Conservation (phyloP, 2,329 filamentous ascomycete genomes). For the Acarospora socialis region DNA sequence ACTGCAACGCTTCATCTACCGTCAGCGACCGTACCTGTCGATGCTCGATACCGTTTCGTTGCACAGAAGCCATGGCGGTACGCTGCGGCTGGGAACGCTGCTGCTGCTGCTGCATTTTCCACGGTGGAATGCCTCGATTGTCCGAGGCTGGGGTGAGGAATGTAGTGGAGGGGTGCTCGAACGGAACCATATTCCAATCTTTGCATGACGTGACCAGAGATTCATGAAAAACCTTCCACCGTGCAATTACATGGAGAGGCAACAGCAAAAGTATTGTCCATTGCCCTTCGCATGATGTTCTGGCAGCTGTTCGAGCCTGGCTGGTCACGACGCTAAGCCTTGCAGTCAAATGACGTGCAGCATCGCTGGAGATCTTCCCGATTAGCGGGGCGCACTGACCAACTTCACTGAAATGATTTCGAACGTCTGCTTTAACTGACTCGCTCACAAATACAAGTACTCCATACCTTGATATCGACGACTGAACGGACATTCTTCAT, state of each 20-base stretch:
- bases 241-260: too few relatives aligned
- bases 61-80: slow-evolving; percentile 22
- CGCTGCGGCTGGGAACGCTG: slow-evolving; percentile 19
- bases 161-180: slow-evolving; percentile 1
- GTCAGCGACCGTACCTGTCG: slow-evolving; percentile 24
- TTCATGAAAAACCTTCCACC: too few relatives aligned
- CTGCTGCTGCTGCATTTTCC: slow-evolving; percentile 27
- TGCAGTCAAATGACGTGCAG: too few relatives aligned
- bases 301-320: too few relatives aligned
- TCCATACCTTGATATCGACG: slow-evolving; percentile 4
- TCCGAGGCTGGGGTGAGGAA: slow-evolving; percentile 5
- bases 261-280: too few relatives aligned
- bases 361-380: too few relatives aligned
- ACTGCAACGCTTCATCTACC: slow-evolving; percentile 34
- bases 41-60: slow-evolving; percentile 18
- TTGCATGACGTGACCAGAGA: too few relatives aligned
- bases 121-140: slow-evolving; percentile 13
- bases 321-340: too few relatives aligned
- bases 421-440: neutral
- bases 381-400: too few relatives aligned
- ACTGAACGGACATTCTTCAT: slow-evolving; percentile 45
- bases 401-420: too few relatives aligned
- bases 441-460: slow-evolving; percentile 2
- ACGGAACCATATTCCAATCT: too few relatives aligned
- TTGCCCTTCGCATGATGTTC: too few relatives aligned